These are phyloP conservation scores for Alternaria novae-zelandiae DNA, from an alignment of 2,329 filamentous ascomycete species.

Conservation along the genomic window DNA sequence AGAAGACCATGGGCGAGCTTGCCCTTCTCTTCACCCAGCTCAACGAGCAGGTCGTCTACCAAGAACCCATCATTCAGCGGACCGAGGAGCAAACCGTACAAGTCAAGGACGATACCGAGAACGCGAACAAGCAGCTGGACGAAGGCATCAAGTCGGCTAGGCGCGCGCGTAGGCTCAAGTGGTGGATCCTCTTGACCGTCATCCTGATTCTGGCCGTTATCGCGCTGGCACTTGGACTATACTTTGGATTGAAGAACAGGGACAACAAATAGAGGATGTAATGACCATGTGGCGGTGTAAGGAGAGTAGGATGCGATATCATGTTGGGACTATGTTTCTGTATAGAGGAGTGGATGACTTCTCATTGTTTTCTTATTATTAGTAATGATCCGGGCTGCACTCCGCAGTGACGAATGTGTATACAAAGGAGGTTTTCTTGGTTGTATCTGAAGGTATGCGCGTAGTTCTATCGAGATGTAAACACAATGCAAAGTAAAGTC, in stretches of 20 bases:
- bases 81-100: constrained; percentile 70
- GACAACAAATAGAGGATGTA: constrained; percentile 1
- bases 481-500: neutral
- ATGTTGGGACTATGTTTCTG: neutral
- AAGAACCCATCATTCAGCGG: constrained; percentile 68
- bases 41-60: constrained; percentile 74
- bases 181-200: constrained; percentile 73
- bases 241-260: constrained; percentile 52
- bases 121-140: constrained; percentile 72
- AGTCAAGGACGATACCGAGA: constrained; percentile 70
- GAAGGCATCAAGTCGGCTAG: constrained; percentile 71
- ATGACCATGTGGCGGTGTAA: neutral
- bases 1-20: constrained; percentile 75
- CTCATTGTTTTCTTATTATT: neutral
- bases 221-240: constrained; percentile 57
- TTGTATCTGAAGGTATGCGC: neutral
- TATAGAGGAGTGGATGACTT: neutral
- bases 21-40: constrained; percentile 75
- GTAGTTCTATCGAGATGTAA: neutral
- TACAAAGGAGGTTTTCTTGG: neutral
- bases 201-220: constrained; percentile 57
- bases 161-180: constrained; percentile 76
- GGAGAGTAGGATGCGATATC: neutral
- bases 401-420: constrained; percentile 1
- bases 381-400: constrained; percentile 6